phyloP scores from a whole-genome alignment of 306 rosid genomes.

The Calophaca sinica region DNA sequence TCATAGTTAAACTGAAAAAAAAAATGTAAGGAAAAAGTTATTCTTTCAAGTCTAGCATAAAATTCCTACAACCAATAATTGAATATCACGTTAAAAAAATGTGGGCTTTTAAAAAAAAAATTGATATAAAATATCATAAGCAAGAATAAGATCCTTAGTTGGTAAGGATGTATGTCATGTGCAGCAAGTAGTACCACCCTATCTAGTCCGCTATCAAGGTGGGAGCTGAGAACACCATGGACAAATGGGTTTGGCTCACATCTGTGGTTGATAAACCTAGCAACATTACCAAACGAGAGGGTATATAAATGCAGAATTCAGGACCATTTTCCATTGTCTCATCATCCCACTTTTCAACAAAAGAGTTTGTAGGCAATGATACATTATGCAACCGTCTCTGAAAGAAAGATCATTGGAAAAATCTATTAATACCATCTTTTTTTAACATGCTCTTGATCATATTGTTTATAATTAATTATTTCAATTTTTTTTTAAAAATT shows the following conservation, averaged over 20 bases:
- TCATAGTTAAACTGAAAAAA: too few relatives aligned
- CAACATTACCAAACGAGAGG: too few relatives aligned
- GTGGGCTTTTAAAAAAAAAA: too few relatives aligned
- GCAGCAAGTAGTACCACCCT: conserved; percentile 26
- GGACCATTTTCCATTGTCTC: not conserved
- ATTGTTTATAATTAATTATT: too few relatives aligned
- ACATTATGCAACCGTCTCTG: not conserved
- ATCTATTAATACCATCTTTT: too few relatives aligned
- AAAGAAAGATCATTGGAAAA: too few relatives aligned
- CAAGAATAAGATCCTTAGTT: conserved; percentile 30
- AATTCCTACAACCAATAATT: too few relatives aligned
- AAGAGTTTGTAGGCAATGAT: not conserved
- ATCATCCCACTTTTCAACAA: not conserved
- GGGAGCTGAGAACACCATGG: not conserved
- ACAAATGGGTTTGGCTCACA: conserved; percentile 41
- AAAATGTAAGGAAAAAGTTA: not conserved
- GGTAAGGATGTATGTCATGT: not conserved
- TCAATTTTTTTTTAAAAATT: too few relatives aligned
- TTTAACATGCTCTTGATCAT: too few relatives aligned
- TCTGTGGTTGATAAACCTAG: too few relatives aligned
- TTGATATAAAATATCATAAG: too few relatives aligned
- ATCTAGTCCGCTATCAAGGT: not conserved
- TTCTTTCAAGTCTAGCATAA: not conserved
- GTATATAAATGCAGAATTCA: conserved; percentile 25
- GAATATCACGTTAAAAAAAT: too few relatives aligned